phyloP scores from a whole-genome alignment of 2,329 filamentous ascomycete species.

The Scytalidium lignicola region DNA sequence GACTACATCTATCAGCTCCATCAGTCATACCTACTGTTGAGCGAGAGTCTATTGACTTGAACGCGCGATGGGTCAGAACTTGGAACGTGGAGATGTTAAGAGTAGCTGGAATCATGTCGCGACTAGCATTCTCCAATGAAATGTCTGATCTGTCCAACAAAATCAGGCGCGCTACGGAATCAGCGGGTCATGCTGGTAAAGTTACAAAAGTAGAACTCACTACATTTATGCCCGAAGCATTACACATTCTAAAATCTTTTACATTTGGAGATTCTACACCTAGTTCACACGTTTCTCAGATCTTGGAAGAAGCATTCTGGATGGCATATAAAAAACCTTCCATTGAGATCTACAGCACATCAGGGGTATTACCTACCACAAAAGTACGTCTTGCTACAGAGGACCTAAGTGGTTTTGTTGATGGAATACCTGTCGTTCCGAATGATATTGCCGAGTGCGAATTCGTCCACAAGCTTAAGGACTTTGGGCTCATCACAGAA shows the following conservation, averaged over 20 bases:
- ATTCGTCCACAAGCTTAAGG: slow-evolving; percentile 75
- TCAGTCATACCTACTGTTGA: slow-evolving; percentile 97
- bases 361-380: slow-evolving; percentile 79
- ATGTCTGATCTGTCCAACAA: slow-evolving; percentile 70
- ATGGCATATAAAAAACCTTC: slow-evolving; percentile 76
- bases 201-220: slow-evolving; percentile 59
- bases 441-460: slow-evolving; percentile 66
- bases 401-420: slow-evolving; percentile 67
- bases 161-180: slow-evolving; percentile 42
- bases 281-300: slow-evolving; percentile 73
- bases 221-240: slow-evolving; percentile 68
- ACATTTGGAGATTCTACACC: slow-evolving; percentile 88
- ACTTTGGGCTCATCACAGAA: slow-evolving; percentile 80
- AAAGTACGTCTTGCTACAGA: slow-evolving; percentile 72
- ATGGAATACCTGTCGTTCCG: slow-evolving; percentile 82
- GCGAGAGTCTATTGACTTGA: slow-evolving; percentile 92
- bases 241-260: slow-evolving; percentile 83
- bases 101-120: slow-evolving; percentile 82
- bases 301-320: slow-evolving; percentile 96
- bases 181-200: slow-evolving; percentile 38
- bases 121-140: slow-evolving; percentile 82
- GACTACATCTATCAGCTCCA: slow-evolving; percentile 90
- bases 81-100: slow-evolving; percentile 96
- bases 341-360: slow-evolving; percentile 84
- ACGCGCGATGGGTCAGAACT: slow-evolving; percentile 86